A percentile compares a stretch with the other conserved stretches of the same genome.
Evolutionary conservation across 495 filamentous ascomycete genomes (phyloP).

Genomic region (Penicillium bovifimosum): DNA sequence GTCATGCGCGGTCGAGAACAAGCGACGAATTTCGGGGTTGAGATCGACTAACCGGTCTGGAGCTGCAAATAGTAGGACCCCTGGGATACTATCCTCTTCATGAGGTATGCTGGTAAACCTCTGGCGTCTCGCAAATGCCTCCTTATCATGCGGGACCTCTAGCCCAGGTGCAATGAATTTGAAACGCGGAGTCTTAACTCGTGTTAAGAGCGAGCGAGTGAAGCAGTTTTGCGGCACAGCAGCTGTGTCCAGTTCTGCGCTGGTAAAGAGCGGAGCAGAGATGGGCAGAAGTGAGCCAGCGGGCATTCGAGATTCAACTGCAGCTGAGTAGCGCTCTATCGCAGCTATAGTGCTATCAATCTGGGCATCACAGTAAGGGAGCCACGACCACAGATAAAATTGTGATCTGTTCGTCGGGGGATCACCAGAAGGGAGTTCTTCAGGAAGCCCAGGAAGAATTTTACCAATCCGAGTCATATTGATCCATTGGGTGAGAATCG

Average conservation of each 20-base stretch:
- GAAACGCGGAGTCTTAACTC: constrained; percentile 30
- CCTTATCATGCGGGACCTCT: constrained; percentile 18
- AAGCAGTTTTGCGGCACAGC: constrained; percentile 27
- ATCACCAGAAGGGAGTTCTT: neutral
- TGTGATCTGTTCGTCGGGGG: constrained; percentile 2
- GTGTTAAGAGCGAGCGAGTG: constrained; percentile 23
- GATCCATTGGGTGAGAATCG: constrained; percentile 36
- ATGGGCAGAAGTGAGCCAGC: constrained; percentile 3
- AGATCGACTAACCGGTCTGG: constrained; percentile 14
- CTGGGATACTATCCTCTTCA: constrained; percentile 13
- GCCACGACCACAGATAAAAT: constrained; percentile 13
- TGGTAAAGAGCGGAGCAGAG: constrained; percentile 15
- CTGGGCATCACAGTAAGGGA: constrained; percentile 14
- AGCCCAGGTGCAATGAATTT: constrained; percentile 33
- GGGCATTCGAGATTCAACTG: constrained; percentile 18
- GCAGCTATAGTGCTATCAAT: constrained; percentile 16
- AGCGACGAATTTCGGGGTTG: constrained; percentile 6
- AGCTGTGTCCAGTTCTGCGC: constrained; percentile 24
- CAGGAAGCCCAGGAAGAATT: neutral
- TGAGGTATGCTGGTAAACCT: constrained; percentile 16
- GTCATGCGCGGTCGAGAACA: neutral
- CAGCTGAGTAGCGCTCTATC: constrained; percentile 9
- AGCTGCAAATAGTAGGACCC: constrained; percentile 22
- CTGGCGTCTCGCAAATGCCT: constrained; percentile 20
- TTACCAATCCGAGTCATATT: constrained; percentile 27